These are phyloP conservation scores for Penicillium sclerotiorum DNA, from an alignment of 2,329 filamentous ascomycete genomes.

Conservation along the genomic window DNA sequence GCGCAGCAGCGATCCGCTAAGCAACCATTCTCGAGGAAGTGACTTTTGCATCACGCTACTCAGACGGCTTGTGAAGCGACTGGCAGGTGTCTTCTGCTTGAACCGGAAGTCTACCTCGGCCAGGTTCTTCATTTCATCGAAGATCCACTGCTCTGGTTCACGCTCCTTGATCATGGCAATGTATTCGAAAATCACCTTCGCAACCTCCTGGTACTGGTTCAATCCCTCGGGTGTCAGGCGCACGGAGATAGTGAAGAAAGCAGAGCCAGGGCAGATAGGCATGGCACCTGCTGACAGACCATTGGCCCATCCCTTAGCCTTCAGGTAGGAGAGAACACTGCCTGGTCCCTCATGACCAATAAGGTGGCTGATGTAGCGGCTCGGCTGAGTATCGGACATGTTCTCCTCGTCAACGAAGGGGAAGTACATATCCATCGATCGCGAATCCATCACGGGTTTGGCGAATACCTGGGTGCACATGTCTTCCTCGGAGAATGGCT, in stretches of 20 bases:
- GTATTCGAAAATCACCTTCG: slow-evolving; percentile 87
- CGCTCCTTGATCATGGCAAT: slow-evolving; percentile 80
- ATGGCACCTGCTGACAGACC: slow-evolving; percentile 76
- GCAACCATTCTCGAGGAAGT: slow-evolving; percentile 79
- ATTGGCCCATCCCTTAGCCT: slow-evolving; percentile 87
- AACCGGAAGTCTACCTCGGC: slow-evolving; percentile 94
- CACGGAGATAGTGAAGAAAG: slow-evolving; percentile 77
- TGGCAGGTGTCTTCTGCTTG: slow-evolving; percentile 87
- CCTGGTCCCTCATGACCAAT: slow-evolving; percentile 92
- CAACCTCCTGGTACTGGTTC: slow-evolving; percentile 77
- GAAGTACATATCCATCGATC: slow-evolving; percentile 78
- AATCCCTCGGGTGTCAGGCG: slow-evolving; percentile 83
- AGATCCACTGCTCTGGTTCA: slow-evolving; percentile 88
- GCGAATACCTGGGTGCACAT: slow-evolving; percentile 75
- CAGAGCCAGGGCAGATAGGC: slow-evolving; percentile 75
- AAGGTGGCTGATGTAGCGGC: slow-evolving; percentile 82
- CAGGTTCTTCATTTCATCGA: slow-evolving; percentile 86
- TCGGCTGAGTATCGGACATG: slow-evolving; percentile 77
- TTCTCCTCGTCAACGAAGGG: slow-evolving; percentile 82
- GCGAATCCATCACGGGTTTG: slow-evolving; percentile 87
- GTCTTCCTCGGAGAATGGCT: slow-evolving; percentile 62
- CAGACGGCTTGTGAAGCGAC: slow-evolving; percentile 81
- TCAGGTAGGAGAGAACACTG: slow-evolving; percentile 87
- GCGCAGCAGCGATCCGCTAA: slow-evolving; percentile 78
- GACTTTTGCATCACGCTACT: slow-evolving; percentile 91